Evolutionary conservation across 2,329 filamentous ascomycete genomes (phyloP).

Genomic region (Aspergillus nomiae): DNA sequence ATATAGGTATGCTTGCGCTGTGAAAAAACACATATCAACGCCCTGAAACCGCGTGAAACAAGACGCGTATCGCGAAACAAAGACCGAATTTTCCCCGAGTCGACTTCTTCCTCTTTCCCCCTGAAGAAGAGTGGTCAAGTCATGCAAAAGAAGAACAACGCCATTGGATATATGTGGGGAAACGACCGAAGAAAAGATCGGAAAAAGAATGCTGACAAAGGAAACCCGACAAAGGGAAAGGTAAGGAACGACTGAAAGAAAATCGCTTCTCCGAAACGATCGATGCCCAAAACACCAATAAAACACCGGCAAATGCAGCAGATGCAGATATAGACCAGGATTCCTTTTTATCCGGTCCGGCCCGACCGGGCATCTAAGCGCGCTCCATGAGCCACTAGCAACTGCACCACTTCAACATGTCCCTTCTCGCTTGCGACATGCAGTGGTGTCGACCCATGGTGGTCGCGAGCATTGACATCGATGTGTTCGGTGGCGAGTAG

Average conservation of each 20-base stretch:
- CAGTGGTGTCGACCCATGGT: slow-evolving; percentile 2
- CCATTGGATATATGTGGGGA: not conserved
- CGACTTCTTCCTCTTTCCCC: not conserved
- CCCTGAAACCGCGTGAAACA: not conserved
- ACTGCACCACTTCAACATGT: not conserved
- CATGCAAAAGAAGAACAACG: not conserved
- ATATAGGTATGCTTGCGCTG: not conserved
- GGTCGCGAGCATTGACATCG: slow-evolving; percentile 5
- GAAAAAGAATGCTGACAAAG: not conserved
- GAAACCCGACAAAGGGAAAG: not conserved
- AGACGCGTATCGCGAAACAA: not conserved
- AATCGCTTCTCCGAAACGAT: not conserved
- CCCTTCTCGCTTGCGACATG: slow-evolving; percentile 1
- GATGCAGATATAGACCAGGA: not conserved
- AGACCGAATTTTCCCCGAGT: not conserved
- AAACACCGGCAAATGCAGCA: not conserved
- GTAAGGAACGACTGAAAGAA: not conserved
- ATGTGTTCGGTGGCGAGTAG: not conserved
- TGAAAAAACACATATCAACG: not conserved
- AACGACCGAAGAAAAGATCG: not conserved
- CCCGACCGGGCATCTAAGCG: not conserved
- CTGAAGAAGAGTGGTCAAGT: not conserved
- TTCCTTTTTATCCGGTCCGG: not conserved
- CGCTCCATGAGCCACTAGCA: not conserved
- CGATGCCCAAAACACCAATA: not conserved